Base-by-base conservation (phyloP, 768 basidiomycete genomes). In the Mycena maculata region DNA sequence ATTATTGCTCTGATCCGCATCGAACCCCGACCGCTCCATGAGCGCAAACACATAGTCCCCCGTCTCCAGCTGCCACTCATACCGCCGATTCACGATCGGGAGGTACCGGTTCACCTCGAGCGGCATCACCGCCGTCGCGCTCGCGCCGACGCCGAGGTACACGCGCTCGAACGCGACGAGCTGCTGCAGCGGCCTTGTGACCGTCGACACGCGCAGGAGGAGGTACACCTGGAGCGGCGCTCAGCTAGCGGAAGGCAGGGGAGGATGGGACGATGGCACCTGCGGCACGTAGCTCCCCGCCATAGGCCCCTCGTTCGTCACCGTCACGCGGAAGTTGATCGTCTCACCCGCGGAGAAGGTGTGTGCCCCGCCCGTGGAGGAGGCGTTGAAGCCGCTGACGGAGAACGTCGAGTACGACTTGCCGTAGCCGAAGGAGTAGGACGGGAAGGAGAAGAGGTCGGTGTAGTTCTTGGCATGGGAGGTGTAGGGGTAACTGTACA, bases 41-140 rank as follows among this genome's bases (percentile, higher is more conserved):
- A 75, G 57, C 39, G 74, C 73, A 67, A 75, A 75, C 54, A 69
- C 69, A 55, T 75, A 75, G 47, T 66, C 49, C 22, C 74, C 74
- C 12, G 39, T 63, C 67, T 75, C 71, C 9, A 75, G 65, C 61
- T 73, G 70, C 73, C 73, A 75, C 36, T 72, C 38, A 33, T 72
- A 65, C 61, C 63, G 56, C 52, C 74, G 67, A 33, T 75, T 74
- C 25, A 75, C 65, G 16, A 75, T 69, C 6, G 65, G 65, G 50
- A 75, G 54, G 54, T 69, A 75, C n/a, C 73, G 63, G 59, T 75
- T 63, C 38, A 75, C 74, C 41, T 75, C 74, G 50, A 73, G 63
- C 25, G 63, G 65, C 71, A 75, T 72, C 27, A 50, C 61, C 18
- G 71, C 70, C n/a, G 55, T 59, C 50, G 33, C 30, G 45, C 64